Conservation (phyloP, 768 basidiomycete genomes). For the Saitozyma podzolica region DNA sequence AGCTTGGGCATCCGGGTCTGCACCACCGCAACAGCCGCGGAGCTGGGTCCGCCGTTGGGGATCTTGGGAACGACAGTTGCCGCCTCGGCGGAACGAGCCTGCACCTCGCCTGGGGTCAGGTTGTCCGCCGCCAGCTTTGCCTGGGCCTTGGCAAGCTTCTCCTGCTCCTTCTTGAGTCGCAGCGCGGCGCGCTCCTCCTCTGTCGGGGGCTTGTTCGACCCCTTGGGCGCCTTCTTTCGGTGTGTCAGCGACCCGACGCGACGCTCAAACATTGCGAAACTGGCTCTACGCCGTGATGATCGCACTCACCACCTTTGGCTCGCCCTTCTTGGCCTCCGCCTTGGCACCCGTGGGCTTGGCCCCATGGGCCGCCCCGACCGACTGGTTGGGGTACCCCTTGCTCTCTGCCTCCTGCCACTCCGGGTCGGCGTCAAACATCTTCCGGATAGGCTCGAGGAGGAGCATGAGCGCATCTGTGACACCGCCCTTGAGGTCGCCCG, state of each 20-base stretch:
- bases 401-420: slow-evolving; percentile 78
- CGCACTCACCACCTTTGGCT: slow-evolving; percentile 20
- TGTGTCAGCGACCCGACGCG: not conserved
- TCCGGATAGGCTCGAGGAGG: slow-evolving; percentile 77
- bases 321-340: slow-evolving; percentile 26
- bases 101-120: slow-evolving; percentile 16
- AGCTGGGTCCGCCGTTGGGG: slow-evolving; percentile 2
- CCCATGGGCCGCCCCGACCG: slow-evolving; percentile 20
- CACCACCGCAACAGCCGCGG: slow-evolving; percentile 1
- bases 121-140: slow-evolving; percentile 25
- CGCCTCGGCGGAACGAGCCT: slow-evolving; percentile 11
- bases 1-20: slow-evolving; percentile 56
- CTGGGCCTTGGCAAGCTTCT: slow-evolving; percentile 45
- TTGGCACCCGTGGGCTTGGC: slow-evolving; percentile 29
- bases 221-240: slow-evolving; percentile 31
- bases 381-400: slow-evolving; percentile 71
- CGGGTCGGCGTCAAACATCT: slow-evolving; percentile 70
- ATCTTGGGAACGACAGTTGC: slow-evolving; percentile 19
- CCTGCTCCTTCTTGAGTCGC: slow-evolving; percentile 39
- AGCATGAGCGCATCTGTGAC: slow-evolving; percentile 72
- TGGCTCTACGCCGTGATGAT: no score
- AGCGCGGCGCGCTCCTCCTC: slow-evolving; percentile 46
- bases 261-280: not conserved
- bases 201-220: slow-evolving; percentile 33
- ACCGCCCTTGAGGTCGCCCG: slow-evolving; percentile 80